Percentiles rank a stretch among this genome's conserved stretches.
These are phyloP conservation scores for Arbutus unedo DNA, from an alignment of 148 eudicot genomes.

Conservation along the genomic window DNA sequence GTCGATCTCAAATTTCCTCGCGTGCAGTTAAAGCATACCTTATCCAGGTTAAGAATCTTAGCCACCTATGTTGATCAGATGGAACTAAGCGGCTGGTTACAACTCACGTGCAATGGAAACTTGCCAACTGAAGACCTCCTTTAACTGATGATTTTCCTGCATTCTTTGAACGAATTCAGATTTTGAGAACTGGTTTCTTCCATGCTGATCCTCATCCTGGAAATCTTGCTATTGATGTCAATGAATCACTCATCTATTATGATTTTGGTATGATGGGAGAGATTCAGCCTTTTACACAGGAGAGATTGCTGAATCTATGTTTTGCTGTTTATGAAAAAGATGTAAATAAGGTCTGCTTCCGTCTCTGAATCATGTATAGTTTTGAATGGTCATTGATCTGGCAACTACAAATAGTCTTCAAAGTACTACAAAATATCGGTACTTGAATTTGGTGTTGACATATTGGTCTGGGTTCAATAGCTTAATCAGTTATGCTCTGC, in stretches of 20 bases:
- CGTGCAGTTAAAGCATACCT: conserved; percentile 91
- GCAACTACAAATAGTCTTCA: too few relatives aligned
- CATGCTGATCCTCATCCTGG: conserved; percentile 99
- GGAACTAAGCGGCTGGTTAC: not conserved
- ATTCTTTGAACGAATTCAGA: conserved; percentile 38
- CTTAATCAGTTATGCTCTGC: not conserved
- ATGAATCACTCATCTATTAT: conserved; percentile 90
- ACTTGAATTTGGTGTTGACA: not conserved
- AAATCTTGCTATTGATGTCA: conserved; percentile 92
- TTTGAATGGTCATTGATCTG: not conserved
- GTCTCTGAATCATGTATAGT: conserved; percentile 1
- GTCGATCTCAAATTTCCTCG: conserved; percentile 75
- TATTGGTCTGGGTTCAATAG: conserved; percentile 7
- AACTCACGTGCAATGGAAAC: not conserved
- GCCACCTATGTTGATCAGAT: not conserved
- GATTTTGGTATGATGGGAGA: conserved; percentile 99
- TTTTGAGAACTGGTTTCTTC: conserved; percentile 92
- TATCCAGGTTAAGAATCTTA: conserved; percentile 60
- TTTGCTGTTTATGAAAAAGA: conserved; percentile 93
- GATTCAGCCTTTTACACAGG: conserved; percentile 80
- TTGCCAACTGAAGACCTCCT: not conserved
- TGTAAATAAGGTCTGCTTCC: conserved; percentile 64
- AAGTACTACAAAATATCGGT: too few relatives aligned
- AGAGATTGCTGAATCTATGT: conserved; percentile 79
- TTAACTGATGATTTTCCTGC: not conserved